Evolutionary conservation across 2,329 filamentous ascomycete genomes (phyloP).

Genomic region (Fusarium dlaminii): DNA sequence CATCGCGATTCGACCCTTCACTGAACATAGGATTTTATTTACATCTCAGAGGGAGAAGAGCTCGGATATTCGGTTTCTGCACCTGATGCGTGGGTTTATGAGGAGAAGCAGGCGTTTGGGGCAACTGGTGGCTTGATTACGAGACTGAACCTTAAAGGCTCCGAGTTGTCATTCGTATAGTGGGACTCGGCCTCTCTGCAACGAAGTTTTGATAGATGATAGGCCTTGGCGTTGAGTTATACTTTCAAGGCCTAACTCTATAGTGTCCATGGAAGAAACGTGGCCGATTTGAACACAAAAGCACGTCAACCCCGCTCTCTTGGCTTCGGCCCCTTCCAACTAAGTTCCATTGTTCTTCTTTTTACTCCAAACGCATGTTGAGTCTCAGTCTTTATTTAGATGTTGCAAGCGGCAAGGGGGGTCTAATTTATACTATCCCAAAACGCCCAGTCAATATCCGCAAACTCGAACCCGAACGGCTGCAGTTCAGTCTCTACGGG

Average conservation of each 20-base stretch:
- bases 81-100: background rate
- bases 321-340: background rate
- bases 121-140: background rate
- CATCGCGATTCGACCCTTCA: background rate
- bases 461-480: conserved; percentile 22
- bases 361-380: background rate
- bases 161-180: background rate
- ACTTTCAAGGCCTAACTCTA: background rate
- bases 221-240: background rate
- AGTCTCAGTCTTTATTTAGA: too few species aligned
- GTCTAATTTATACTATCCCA: conserved; percentile 18
- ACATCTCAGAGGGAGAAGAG: rapidly evolving
- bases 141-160: background rate
- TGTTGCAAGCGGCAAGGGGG: rapidly evolving
- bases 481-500: background rate
- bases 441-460: conserved; percentile 23
- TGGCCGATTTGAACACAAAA: background rate
- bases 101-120: rapidly evolving
- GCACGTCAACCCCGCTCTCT: background rate
- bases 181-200: background rate
- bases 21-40: background rate
- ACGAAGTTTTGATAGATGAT: background rate
- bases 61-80: rapidly evolving
- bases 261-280: rapidly evolving
- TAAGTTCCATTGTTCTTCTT: rapidly evolving